A percentile compares a stretch with the other conserved stretches of the same genome.
Conservation (phyloP, 2,329 filamentous ascomycete species). For the Stagonosporopsis vannaccii region DNA sequence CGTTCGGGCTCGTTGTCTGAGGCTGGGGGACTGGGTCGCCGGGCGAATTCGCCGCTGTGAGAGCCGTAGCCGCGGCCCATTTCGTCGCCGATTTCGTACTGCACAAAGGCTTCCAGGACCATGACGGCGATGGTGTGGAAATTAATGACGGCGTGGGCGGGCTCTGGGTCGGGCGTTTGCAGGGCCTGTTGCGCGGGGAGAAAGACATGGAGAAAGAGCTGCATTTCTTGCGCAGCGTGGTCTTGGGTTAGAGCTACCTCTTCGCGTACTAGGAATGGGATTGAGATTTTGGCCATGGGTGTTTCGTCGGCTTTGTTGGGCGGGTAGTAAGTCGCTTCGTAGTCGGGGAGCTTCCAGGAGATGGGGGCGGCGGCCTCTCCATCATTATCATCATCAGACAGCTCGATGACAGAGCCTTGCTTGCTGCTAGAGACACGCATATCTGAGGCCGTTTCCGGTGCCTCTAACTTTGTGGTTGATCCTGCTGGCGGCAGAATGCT, state of each 20-base stretch:
- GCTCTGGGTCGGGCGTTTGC: constrained; percentile 25
- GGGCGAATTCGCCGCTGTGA: not conserved
- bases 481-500: not conserved
- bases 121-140: constrained; percentile 45
- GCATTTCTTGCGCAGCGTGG: constrained; percentile 32
- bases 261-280: constrained; percentile 49
- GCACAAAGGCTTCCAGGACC: constrained; percentile 38
- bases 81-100: constrained; percentile 39
- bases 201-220: constrained; percentile 40
- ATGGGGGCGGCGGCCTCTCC: not conserved
- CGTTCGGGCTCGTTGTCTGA: not conserved
- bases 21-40: not conserved
- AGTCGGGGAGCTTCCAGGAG: constrained; percentile 30
- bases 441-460: not conserved
- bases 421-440: not conserved
- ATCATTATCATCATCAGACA: constrained; percentile 10
- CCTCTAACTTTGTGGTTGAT: not conserved
- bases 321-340: constrained; percentile 25
- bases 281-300: constrained; percentile 42
- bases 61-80: constrained; percentile 18
- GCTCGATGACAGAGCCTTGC: constrained; percentile 7
- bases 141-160: constrained; percentile 37
- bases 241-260: constrained; percentile 37
- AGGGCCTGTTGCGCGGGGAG: constrained; percentile 34
- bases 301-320: constrained; percentile 15